These are phyloP conservation scores for Aspergillus kassunensis DNA, from an alignment of 495 filamentous ascomycete genomes.

Conservation along the genomic window DNA sequence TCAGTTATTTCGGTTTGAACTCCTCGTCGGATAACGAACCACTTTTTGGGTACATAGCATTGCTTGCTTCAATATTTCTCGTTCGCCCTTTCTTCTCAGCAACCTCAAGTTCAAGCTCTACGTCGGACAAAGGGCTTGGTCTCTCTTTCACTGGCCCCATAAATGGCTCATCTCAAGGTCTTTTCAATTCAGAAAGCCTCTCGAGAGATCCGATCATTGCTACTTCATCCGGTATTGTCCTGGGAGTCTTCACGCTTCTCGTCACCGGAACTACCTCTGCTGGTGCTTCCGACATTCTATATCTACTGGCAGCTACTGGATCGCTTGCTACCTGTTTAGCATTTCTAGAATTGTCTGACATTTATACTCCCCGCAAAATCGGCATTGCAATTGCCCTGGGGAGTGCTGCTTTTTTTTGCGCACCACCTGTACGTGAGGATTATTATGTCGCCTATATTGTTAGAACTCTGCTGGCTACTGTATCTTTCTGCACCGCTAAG, in stretches of 20 bases:
- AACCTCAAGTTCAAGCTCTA: neutral
- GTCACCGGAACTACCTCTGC: constrained; percentile 21
- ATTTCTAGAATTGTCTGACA: constrained; percentile 18
- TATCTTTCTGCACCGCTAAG: constrained; percentile 34
- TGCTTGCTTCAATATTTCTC: constrained; percentile 39
- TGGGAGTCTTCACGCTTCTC: constrained; percentile 22
- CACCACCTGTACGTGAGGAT: constrained; percentile 31
- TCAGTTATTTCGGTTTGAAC: constrained; percentile 35
- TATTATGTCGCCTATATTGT: constrained; percentile 27
- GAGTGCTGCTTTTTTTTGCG: constrained; percentile 32
- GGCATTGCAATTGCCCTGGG: constrained; percentile 32
- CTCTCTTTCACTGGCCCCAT: constrained; percentile 14
- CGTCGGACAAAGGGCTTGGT: constrained; percentile 26
- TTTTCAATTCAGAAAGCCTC: constrained; percentile 4
- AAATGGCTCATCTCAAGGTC: constrained; percentile 9
- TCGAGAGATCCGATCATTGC: constrained; percentile 30
- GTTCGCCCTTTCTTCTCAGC: constrained; percentile 9
- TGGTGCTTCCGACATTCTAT: constrained; percentile 20
- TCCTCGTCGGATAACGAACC: constrained; percentile 30
- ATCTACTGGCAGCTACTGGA: constrained; percentile 22
- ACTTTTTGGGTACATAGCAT: constrained; percentile 42
- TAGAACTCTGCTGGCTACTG: constrained; percentile 27
- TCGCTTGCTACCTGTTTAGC: constrained; percentile 31
- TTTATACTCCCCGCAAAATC: constrained; percentile 32
- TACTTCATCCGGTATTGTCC: constrained; percentile 23